Base-by-base conservation (phyloP, 169 alveolate genomes). In the Toxoplasma gondii region DNA sequence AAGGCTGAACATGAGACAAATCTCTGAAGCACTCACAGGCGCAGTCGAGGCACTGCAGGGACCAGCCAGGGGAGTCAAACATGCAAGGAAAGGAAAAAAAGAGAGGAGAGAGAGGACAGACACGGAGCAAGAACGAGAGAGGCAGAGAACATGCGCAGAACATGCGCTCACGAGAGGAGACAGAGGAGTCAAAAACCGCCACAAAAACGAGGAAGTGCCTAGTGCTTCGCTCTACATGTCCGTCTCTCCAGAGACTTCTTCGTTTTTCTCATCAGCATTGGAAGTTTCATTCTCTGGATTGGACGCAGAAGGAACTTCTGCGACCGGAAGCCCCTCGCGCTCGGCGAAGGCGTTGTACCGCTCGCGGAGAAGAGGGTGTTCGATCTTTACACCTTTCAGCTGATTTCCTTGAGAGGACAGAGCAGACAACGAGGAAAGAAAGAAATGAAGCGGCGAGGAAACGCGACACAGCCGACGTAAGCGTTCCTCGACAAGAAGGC, bases 261-360 rank as follows among this genome's bases (percentile, higher is more conserved):
- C 74, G 29, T 27, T 64, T 19, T 64, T 64, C n/a, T 64, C 74
- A 10, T 27, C 74, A 7, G 24, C 74, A 27, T 19, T 64, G 34
- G 74, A 1, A 27, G 7, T 27, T 64, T 64, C 74, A 64, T 7
- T 64, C 74, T 64, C 74, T 64, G 29, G n/a, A 27, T 31, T 31
- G 74, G 74, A 64, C 1, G 86, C 86, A 1, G 39, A 36, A 2
- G 86, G 86, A 19, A n/a, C 10, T 2, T 78, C 86, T n/a, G 90
- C 90, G 38, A 36, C 69, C 53, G 90, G 90, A 12, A 82, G 41
- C 4, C 90, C 90, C 4, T 9, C 90, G 1, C 31, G 12, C 69
- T 24, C 44, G 7, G 90, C 94, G 78, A 67, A 53, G 93, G 96
- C 95, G 82, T 94, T 78, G 88, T 94, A 91, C 93, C 93, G 67